Conservation (phyloP, 495 filamentous ascomycete species). For the Tetracladium marchalianum region DNA sequence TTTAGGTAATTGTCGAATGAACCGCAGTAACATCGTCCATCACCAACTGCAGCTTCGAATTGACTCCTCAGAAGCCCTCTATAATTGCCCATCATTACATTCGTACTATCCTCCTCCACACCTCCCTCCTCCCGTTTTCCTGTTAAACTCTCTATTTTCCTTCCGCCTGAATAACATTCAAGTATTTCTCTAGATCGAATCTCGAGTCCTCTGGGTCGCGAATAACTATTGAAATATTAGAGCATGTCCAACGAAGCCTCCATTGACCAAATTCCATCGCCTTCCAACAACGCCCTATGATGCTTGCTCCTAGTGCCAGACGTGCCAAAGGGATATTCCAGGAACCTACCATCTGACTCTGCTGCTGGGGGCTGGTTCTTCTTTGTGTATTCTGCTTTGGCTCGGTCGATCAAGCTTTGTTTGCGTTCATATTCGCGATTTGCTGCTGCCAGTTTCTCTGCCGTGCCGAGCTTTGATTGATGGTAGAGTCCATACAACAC, state of each 20-base stretch:
- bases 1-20: conserved; percentile 18
- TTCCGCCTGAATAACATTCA: conserved; percentile 54
- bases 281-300: too few relatives aligned
- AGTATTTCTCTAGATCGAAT: conserved; percentile 83
- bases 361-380: conserved; percentile 39
- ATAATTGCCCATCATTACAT: conserved; percentile 14
- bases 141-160: conserved; percentile 28
- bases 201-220: conserved; percentile 72
- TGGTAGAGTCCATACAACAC: conserved; percentile 88
- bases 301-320: neutral
- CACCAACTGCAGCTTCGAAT: conserved; percentile 4
- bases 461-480: conserved; percentile 62
- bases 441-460: conserved; percentile 52
- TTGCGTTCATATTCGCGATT: conserved; percentile 80
- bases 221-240: conserved; percentile 47
- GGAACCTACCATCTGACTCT: conserved; percentile 27
- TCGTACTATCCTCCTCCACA: neutral
- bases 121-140: neutral
- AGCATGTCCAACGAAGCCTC: neutral
- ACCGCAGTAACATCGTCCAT: conserved; percentile 10
- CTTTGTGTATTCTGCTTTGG: conserved; percentile 82
- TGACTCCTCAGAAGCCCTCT: conserved; percentile 11
- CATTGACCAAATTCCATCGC: neutral
- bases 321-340: too few relatives aligned
- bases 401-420: conserved; percentile 76